Conservation (phyloP, 2,329 filamentous ascomycete species). For the Stagonosporopsis tanaceti region DNA sequence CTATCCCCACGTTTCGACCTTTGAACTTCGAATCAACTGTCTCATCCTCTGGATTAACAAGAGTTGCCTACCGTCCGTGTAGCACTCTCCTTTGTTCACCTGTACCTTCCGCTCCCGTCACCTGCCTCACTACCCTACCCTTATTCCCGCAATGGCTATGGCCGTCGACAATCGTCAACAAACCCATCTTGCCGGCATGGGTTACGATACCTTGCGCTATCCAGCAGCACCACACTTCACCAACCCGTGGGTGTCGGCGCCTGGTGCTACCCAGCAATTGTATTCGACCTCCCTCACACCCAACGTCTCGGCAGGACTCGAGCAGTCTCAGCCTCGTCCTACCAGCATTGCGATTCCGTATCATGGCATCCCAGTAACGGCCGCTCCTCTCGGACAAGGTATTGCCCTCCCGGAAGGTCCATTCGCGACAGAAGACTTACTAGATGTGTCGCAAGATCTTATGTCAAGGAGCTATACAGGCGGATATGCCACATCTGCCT, state of each 20-base stretch:
- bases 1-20: conserved; percentile 57
- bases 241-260: conserved; percentile 81
- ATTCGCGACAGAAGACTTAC: conserved; percentile 71
- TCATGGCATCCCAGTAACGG: conserved; percentile 76
- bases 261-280: conserved; percentile 65
- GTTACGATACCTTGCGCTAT: conserved; percentile 83
- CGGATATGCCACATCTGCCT: conserved; percentile 73
- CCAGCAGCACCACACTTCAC: conserved; percentile 76
- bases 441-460: conserved; percentile 78
- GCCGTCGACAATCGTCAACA: conserved; percentile 88
- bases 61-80: conserved; percentile 34
- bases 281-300: conserved; percentile 72
- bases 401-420: conserved; percentile 71
- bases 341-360: conserved; percentile 74
- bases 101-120: conserved; percentile 17
- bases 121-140: conserved; percentile 17
- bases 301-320: conserved; percentile 47
- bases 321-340: conserved; percentile 64
- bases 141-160: conserved; percentile 77
- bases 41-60: conserved; percentile 42
- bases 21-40: conserved; percentile 47
- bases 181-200: conserved; percentile 70
- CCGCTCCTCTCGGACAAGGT: conserved; percentile 73
- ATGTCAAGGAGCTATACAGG: conserved; percentile 74
- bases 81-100: conserved; percentile 37